Base-by-base conservation (phyloP, 768 basidiomycete genomes). In the Russula sp. region DNA sequence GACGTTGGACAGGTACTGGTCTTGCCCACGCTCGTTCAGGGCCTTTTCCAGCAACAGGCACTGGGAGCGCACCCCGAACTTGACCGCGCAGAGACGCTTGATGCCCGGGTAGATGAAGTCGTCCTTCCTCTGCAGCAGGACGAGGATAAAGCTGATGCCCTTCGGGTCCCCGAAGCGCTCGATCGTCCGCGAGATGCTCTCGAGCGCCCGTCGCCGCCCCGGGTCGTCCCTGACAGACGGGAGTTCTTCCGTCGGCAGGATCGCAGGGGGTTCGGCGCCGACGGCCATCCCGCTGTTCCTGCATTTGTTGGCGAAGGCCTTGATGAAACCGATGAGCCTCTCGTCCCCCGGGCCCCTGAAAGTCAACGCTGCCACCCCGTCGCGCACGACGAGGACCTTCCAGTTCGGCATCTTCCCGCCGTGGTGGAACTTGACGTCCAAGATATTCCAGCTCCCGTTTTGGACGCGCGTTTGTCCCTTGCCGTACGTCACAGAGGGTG, bases 1-100 rank as follows among this genome's bases (percentile, higher is more conserved):
- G 40, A 91, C 83, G 65, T 91, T 93, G 10, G 90, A 88, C 59
- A 91, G 81, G 70, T 93, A 94, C 66, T 91, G 89, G 61, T 88
- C 85, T 68, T 89, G 88, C 65, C 83, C 84, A 56, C 68, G 69
- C 1, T 82, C 79, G 6, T 72, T 75, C 6, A 87, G 71, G 8
- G 86, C 87, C 71, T 90, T 91, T 6, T 66, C 69, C 10, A 86
- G 73, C 32, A 83, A 79, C 84, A 91, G 85, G 68, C 86, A 87
- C n/a, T 91, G 73, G 0, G 89, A 91, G 49, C 85, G 85, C 27
- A 94, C 69, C 1, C 89, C 91, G n/a, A 90, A 69, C 59, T 84
- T 79, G 56, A 88, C 80, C 66, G 91, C 89, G 18, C 88, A 84
- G 55, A 91, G 78, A 5, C 82, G 81, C 80, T 93, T 91, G 71